These are phyloP conservation scores for Jaenimonas drosophilae DNA, from an alignment of 208 protist species.

Conservation along the genomic window DNA sequence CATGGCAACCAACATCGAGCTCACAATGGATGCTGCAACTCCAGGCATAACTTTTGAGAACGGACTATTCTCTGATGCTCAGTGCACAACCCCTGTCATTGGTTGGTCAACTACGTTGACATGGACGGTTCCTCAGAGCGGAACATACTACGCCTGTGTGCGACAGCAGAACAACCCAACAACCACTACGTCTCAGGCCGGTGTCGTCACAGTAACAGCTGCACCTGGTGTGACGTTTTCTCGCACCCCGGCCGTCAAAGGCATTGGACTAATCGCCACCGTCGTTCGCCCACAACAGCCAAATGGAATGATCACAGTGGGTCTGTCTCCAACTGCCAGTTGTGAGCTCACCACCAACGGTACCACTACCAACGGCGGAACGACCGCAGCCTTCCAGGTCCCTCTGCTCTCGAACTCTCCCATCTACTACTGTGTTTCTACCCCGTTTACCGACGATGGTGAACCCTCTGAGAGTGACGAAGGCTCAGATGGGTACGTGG, in stretches of 20 bases:
- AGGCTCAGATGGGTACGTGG: constrained; percentile 5
- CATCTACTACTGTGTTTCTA: constrained; percentile 43
- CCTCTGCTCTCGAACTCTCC: constrained; percentile 15
- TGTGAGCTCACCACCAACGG: constrained; percentile 22
- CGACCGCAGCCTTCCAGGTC: constrained; percentile 23
- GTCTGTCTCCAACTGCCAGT: constrained; percentile 19
- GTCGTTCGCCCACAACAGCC: too few relatives aligned
- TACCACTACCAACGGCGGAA: constrained; percentile 16
- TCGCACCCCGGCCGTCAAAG: constrained; percentile 21
- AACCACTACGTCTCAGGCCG: constrained; percentile 11
- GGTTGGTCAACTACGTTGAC: constrained; percentile 9
- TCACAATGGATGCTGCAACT: constrained; percentile 28
- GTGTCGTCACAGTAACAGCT: constrained; percentile 23
- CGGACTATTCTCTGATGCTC: constrained; percentile 14
- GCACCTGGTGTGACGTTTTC: constrained; percentile 20
- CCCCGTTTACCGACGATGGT: constrained; percentile 12
- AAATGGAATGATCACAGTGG: constrained; percentile 29
- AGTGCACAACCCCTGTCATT: constrained; percentile 9
- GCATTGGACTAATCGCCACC: constrained; percentile 25
- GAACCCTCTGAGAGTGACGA: constrained; percentile 6
- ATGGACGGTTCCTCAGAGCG: constrained; percentile 20
- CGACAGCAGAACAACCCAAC: constrained; percentile 5
- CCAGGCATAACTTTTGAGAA: constrained; percentile 9
- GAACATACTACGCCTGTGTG: constrained; percentile 64
- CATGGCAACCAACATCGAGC: constrained; percentile 26